Evolutionary conservation across 1,139 yeast species (phyloP).

Genomic region (Lodderomyces oxycetoniae): DNA sequence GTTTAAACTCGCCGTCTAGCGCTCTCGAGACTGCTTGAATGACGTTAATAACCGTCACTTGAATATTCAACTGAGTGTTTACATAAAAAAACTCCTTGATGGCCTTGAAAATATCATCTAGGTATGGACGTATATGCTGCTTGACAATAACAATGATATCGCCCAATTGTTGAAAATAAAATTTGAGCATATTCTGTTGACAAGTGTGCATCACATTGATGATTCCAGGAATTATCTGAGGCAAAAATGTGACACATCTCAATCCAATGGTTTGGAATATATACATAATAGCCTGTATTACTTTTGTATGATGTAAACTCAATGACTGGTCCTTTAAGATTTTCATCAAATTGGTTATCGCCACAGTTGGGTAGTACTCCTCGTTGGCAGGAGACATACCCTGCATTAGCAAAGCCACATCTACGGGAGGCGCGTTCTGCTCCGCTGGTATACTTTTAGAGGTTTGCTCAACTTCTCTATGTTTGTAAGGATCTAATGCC

Average conservation of each 20-base stretch:
- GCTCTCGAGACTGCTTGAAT: slow-evolving; percentile 84
- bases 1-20: slow-evolving; percentile 86
- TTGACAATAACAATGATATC: slow-evolving; percentile 77
- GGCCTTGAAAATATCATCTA: slow-evolving; percentile 70
- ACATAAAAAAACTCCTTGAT: slow-evolving; percentile 66
- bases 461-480: slow-evolving; percentile 81
- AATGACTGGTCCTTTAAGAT: slow-evolving; percentile 81
- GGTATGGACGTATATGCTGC: slow-evolving; percentile 82
- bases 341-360: slow-evolving; percentile 76
- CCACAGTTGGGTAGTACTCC: slow-evolving; percentile 94
- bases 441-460: slow-evolving; percentile 62
- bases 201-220: slow-evolving; percentile 81
- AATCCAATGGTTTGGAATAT: slow-evolving; percentile 86
- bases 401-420: slow-evolving; percentile 83
- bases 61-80: slow-evolving; percentile 55
- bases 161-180: slow-evolving; percentile 85
- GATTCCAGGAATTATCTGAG: slow-evolving; percentile 85
- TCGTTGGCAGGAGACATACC: slow-evolving; percentile 93
- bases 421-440: slow-evolving; percentile 85
- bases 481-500: slow-evolving; percentile 94
- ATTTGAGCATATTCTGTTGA: slow-evolving; percentile 76
- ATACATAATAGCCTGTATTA: slow-evolving; percentile 86
- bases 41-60: slow-evolving; percentile 72
- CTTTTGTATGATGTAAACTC: slow-evolving; percentile 82
- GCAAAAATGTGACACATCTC: slow-evolving; percentile 81